Percentiles rank a stretch among this genome's conserved stretches.
These are phyloP conservation scores for Mycena albidolilacea DNA, from an alignment of 768 basidiomycete genomes.

Conservation along the genomic window DNA sequence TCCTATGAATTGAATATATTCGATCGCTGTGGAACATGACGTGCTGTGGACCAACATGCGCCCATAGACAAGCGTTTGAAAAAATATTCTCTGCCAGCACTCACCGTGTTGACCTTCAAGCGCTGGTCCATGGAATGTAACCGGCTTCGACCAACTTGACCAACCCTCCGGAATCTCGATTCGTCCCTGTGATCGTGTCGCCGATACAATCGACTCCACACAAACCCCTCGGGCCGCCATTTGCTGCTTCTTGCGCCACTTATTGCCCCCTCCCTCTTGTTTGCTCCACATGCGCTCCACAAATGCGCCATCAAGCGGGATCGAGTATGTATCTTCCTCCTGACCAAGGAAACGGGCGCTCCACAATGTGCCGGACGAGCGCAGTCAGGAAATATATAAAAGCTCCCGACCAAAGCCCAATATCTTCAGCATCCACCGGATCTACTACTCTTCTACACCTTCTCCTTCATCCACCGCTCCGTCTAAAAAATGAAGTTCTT, in stretches of 20 bases:
- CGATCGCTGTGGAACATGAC: too few relatives aligned
- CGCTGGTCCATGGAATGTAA: too few relatives aligned
- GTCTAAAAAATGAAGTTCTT: conserved; percentile 19
- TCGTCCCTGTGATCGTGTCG: background rate
- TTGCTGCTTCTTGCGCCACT: too few relatives aligned
- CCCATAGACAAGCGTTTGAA: too few relatives aligned
- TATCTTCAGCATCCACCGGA: conserved; percentile 3
- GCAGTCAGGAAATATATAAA: background rate
- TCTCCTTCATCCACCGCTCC: background rate
- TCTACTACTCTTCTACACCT: background rate
- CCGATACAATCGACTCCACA: background rate
- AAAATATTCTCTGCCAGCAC: too few relatives aligned
- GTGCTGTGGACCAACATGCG: too few relatives aligned
- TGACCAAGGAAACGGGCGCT: too few relatives aligned
- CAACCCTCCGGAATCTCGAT: too few relatives aligned
- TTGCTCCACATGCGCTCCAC: background rate
- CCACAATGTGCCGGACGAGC: background rate
- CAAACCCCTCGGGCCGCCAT: background rate
- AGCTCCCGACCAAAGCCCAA: background rate
- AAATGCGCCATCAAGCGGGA: background rate
- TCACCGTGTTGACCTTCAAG: too few relatives aligned
- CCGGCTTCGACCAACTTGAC: too few relatives aligned
- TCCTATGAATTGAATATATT: too few relatives aligned
- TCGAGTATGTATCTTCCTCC: background rate
- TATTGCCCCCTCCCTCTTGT: background rate